Conservation (phyloP, 441 rosid genomes). For the Pelargonium cotyledonis region DNA sequence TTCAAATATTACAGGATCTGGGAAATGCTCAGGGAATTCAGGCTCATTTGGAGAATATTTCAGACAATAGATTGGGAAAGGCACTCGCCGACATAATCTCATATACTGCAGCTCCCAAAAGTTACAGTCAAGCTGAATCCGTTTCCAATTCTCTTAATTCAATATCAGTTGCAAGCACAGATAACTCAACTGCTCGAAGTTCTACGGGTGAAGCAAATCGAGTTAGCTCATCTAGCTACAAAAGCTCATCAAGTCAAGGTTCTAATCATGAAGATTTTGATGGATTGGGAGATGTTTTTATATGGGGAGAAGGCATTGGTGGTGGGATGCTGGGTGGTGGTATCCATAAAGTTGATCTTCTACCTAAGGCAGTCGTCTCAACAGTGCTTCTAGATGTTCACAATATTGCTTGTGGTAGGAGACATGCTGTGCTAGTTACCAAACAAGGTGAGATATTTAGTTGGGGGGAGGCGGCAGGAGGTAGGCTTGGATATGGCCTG, state of each 20-base stretch:
- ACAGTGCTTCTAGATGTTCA: constrained; percentile 88
- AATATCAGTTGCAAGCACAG: constrained; percentile 78
- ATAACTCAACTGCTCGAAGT: constrained; percentile 71
- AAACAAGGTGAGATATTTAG: constrained; percentile 90
- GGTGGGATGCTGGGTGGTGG: constrained; percentile 94
- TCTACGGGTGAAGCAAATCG: constrained; percentile 65
- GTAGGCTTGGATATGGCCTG: constrained; percentile 96
- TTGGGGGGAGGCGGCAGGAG: constrained; percentile 96
- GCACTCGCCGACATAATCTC: constrained; percentile 65
- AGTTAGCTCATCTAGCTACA: constrained; percentile 91
- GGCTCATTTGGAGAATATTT: constrained; percentile 86
- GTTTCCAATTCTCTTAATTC: constrained; percentile 74
- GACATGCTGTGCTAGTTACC: constrained; percentile 82
- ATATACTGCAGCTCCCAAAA: constrained; percentile 73
- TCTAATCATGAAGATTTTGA: constrained; percentile 98
- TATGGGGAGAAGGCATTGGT: constrained; percentile 91
- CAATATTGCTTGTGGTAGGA: constrained; percentile 84
- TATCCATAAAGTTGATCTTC: constrained; percentile 48
- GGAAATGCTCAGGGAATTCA: constrained; percentile 55
- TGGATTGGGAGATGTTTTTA: constrained; percentile 88
- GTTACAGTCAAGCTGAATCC: constrained; percentile 64
- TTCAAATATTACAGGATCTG: constrained; percentile 47
- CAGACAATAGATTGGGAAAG: constrained; percentile 69
- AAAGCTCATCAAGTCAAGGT: constrained; percentile 96
- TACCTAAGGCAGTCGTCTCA: constrained; percentile 90